Evolutionary conservation across 345 rosid species (phyloP).

Genomic region (Pseudoturritis turrita): DNA sequence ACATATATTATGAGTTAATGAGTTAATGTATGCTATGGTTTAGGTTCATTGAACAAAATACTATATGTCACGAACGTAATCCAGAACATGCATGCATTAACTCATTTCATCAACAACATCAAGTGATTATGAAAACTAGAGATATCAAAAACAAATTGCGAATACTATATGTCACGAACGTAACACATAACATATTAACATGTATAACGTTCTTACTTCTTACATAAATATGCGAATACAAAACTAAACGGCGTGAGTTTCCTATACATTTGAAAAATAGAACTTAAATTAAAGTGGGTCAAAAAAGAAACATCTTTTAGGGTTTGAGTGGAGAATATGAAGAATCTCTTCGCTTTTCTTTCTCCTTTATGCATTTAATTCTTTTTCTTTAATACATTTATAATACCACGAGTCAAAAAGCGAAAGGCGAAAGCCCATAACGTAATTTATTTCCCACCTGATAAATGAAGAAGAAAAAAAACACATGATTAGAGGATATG

Average conservation of each 20-base stretch:
- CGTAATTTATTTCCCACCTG: conserved; percentile 29
- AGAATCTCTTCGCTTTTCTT: conserved; percentile 22
- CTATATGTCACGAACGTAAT: too few species aligned
- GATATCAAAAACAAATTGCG: not conserved
- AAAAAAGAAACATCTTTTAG: conserved; percentile 16
- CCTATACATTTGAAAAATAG: conserved; percentile 4
- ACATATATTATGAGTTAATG: too few species aligned
- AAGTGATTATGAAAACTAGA: not conserved
- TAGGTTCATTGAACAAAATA: too few species aligned
- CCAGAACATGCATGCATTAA: not conserved
- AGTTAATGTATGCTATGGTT: too few species aligned
- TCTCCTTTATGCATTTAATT: conserved; percentile 13
- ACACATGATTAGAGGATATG: not conserved
- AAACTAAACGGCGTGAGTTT: conserved; percentile 18
- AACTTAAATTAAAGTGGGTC: conserved; percentile 16
- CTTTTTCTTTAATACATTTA: not conserved
- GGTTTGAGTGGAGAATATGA: conserved; percentile 27
- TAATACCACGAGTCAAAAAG: not conserved
- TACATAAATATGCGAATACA: not conserved
- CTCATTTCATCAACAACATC: not conserved
- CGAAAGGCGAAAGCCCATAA: not conserved
- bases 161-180: too few species aligned
- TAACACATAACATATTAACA: too few species aligned
- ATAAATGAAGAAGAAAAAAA: not conserved
- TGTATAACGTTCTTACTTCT: too few species aligned